Conservation (phyloP, 306 rosid species). For the Pyrus bretschneideri region DNA sequence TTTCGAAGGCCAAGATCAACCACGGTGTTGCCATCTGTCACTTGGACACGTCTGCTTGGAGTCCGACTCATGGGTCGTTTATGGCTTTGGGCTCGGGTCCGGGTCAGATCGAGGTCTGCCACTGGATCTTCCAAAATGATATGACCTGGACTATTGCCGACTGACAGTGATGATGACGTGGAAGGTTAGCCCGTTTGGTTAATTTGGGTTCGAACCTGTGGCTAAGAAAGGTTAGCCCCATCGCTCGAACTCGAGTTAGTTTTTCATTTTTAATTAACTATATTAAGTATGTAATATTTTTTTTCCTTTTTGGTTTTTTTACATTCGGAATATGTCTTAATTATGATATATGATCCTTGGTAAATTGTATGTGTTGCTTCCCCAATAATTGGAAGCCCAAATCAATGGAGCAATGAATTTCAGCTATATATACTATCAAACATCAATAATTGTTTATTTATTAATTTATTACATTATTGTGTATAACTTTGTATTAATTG, state of each 20-base stretch:
- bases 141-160: slow-evolving; percentile 83
- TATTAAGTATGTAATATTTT: slow-evolving; percentile 13
- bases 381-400: slow-evolving; percentile 27
- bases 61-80: slow-evolving; percentile 80
- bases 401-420: slow-evolving; percentile 5
- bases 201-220: slow-evolving; percentile 14
- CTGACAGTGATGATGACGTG: slow-evolving; percentile 7
- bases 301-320: background rate
- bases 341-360: slow-evolving; percentile 15
- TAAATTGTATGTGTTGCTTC: slow-evolving; percentile 16
- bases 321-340: slow-evolving; percentile 8
- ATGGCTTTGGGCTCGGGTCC: slow-evolving; percentile 71
- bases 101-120: slow-evolving; percentile 90
- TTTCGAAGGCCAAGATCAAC: slow-evolving; percentile 48
- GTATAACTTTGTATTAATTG: background rate
- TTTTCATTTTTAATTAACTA: slow-evolving; percentile 17
- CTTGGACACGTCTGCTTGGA: slow-evolving; percentile 85
- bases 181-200: background rate
- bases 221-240: slow-evolving; percentile 51
- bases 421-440: background rate
- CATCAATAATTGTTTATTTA: background rate
- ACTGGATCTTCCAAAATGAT: slow-evolving; percentile 95
- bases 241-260: slow-evolving; percentile 15
- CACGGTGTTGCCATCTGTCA: slow-evolving; percentile 89
- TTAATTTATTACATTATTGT: background rate